phyloP scores from a whole-genome alignment of 1,139 yeast genomes.

The Yamadazyma spencermartinsiae region DNA sequence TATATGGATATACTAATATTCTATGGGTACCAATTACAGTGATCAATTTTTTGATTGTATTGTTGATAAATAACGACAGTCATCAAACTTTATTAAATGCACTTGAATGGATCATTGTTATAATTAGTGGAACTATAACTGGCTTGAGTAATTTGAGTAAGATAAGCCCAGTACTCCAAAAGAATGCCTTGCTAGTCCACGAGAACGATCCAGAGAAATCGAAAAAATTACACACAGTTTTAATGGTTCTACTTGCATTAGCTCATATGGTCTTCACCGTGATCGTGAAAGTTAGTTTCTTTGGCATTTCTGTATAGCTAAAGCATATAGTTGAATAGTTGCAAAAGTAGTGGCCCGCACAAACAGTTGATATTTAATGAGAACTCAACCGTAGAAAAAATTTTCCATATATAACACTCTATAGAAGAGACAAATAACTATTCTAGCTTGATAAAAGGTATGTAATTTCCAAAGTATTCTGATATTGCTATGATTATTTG shows the following conservation, averaged over 20 bases:
- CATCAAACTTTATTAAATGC: conserved; percentile 35
- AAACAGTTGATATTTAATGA: not conserved
- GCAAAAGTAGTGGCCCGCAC: conserved; percentile 3
- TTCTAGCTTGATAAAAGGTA: conserved; percentile 2
- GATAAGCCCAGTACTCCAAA: conserved; percentile 41
- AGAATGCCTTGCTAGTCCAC: conserved; percentile 31
- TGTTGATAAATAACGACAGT: conserved; percentile 39
- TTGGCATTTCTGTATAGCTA: conserved; percentile 30
- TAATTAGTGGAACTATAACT: conserved; percentile 46
- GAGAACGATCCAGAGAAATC: conserved; percentile 26
- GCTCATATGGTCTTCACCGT: conserved; percentile 47
- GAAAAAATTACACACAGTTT: conserved; percentile 19
- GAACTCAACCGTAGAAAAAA: not conserved
- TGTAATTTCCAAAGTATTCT: not conserved
- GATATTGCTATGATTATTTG: conserved; percentile 64
- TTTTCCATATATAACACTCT: not conserved
- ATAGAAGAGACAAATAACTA: not conserved
- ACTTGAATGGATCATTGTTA: conserved; percentile 50
- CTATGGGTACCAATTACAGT: conserved; percentile 80
- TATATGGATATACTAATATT: conserved; percentile 77
- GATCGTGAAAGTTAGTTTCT: conserved; percentile 50
- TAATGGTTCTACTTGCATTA: conserved; percentile 30
- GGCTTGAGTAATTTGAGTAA: conserved; percentile 49
- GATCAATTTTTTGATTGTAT: conserved; percentile 49
- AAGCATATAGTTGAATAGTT: not conserved